Evolutionary conservation across 345 rosid species (phyloP), one percentile per base, ranked within the genome.

Genomic region (Lepidium aucheri): DNA sequence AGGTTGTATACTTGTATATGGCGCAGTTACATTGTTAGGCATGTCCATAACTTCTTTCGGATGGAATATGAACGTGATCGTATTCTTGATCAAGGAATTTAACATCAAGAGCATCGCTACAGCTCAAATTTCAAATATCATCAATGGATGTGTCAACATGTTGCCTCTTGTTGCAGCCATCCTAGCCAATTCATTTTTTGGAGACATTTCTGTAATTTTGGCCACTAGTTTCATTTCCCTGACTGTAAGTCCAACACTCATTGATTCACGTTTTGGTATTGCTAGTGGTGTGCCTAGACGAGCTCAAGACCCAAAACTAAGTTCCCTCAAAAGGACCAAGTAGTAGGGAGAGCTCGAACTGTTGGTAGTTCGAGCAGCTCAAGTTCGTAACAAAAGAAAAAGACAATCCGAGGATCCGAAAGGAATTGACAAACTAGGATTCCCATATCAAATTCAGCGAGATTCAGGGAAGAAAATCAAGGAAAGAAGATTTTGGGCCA

Each of bases 181-280:
- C 12, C 3, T 80, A 12, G 83, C 88, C 3, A 85, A 85, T 53
- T 81, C 87, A 9, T 53, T 67, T 56, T 41, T 80, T 0, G 83
- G 83, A 15, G 72, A 77, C 70, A 72, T 73, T 51, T 32, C 62
- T 0, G 54, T 83, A 47, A 63, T 79, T 24, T 45, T 66, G 33
- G 51, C 39, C 9, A 79, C 87, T 30, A n/a, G 68, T 52, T 63
- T 70, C 18, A n/a, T 81, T 36, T 79, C 80, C 10, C 47, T 72
- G 8, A 26, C 59, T 67, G 91, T 83, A 73, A 56, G 63, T 70
- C 22, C 34, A 34, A 18, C 3, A 38, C 50, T 71, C 22, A 20
- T 20, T 20, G 22, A 20, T 20, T 20, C 22, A 20, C 22, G 22
- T 20, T 20, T 20, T 20, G 22, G 2, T 20, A 20, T 20, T 20